Evolutionary conservation across 2,329 filamentous ascomycete species (phyloP), one percentile per base, ranked within the genome.

Genomic region (Aspergillus fumigatus): DNA sequence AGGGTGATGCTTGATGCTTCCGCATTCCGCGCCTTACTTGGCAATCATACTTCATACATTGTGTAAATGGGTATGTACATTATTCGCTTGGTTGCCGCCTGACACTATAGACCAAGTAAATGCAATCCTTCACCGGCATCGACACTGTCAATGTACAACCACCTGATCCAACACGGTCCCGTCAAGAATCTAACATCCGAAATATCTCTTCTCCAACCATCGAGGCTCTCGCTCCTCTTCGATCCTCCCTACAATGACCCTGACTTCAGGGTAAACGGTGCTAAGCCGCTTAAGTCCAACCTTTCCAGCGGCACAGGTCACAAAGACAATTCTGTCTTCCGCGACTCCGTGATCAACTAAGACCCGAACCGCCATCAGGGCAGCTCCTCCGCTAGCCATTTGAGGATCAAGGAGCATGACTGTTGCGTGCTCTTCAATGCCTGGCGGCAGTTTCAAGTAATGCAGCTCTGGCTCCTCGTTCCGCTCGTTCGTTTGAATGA

Each of bases 311-410:
- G 91, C 88, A 70, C 95, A 97, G 3, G 93, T 96, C 41, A 96
- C 92, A 71, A 97, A 88, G 35, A 97, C 90, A 62, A 99, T 96
- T 62, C 82, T 87, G 48, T 90, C 84, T 69, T 94, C 87, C 5
- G 84, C 78, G 6, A 97, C 92, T 10, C 94, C 94, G 69, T 97
- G 92, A 72, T 99, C 94, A 17, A 96, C 86, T 53, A 99, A 79
- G n/a, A 97, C 90, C 68, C 94, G 89, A 45, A 97, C 92, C 0
- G 94, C 92, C 94, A 99, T 99, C 56, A 99, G 78, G 4, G 85
- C 85, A 11, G 85, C 84, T 38, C 92, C 93, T 47, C 94, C 94
- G 59, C 88, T 92, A 26, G 90, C 91, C 89, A 97, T 97, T 71
- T 99, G 94, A 14, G 92, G 88, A 73, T 97, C 94, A 21, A 97